These are phyloP conservation scores for Penstemon barbatus DNA, from an alignment of 257 asterid species.

Conservation along the genomic window DNA sequence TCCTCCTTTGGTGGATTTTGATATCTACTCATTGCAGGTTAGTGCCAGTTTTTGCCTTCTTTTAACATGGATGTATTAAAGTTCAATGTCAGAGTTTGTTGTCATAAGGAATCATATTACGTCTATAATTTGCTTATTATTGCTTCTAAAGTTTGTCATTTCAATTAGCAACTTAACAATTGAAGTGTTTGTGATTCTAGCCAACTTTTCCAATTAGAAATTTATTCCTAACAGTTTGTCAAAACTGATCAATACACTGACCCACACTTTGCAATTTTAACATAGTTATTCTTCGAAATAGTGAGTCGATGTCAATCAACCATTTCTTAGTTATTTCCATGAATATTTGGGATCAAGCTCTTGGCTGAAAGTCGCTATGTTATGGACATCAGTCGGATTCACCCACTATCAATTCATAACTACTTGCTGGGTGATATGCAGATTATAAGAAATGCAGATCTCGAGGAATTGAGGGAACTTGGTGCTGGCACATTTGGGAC, in stretches of 20 bases:
- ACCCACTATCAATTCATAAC: slow-evolving; percentile 23
- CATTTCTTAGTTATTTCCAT: neutral
- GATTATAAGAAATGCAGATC: slow-evolving; percentile 45
- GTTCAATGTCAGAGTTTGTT: neutral
- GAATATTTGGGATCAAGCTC: neutral
- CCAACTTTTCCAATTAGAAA: neutral
- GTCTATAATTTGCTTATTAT: neutral
- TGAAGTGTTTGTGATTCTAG: neutral
- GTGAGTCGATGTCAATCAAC: neutral
- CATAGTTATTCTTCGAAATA: neutral
- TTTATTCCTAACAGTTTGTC: neutral
- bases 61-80: neutral
- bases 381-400: slow-evolving; percentile 11
- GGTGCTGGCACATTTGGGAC: slow-evolving; percentile 55
- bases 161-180: slow-evolving; percentile 1
- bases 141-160: neutral
- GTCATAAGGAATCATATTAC: neutral
- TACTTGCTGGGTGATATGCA: slow-evolving; percentile 21
- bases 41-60: slow-evolving; percentile 28
- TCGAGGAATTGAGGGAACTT: slow-evolving; percentile 49
- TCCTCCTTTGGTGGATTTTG: slow-evolving; percentile 58
- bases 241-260: neutral
- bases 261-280: slow-evolving; percentile 6
- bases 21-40: slow-evolving; percentile 81
- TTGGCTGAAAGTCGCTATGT: slow-evolving; percentile 12